A percentile compares a stretch with the other conserved stretches of the same genome.
phyloP scores from a whole-genome alignment of 164 flowering plant species.

The Platanus orientalis region DNA sequence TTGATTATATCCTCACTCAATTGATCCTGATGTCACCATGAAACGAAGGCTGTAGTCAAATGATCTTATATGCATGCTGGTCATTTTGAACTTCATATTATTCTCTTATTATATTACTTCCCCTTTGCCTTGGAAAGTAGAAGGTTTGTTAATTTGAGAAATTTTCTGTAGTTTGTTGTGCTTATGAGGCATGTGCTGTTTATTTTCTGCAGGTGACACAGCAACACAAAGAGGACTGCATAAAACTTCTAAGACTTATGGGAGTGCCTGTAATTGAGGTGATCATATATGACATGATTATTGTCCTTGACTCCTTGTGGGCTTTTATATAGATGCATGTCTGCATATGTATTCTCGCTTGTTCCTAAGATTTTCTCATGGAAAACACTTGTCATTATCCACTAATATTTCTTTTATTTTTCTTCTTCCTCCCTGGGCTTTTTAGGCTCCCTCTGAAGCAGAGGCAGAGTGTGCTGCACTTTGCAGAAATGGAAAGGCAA shows the following conservation, averaged over 20 bases:
- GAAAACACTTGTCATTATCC: not conserved
- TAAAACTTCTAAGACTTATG: conserved; percentile 82
- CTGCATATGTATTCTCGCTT: not conserved
- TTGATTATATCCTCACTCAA: too few species aligned
- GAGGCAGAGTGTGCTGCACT: conserved; percentile 98
- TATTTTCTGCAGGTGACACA: conserved; percentile 67
- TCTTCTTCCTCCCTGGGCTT: conserved; percentile 8
- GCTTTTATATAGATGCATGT: not conserved
- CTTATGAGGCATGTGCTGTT: not conserved
- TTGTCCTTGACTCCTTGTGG: conserved; percentile 1
- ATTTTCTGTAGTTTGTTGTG: not conserved
- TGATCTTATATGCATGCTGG: too few species aligned
- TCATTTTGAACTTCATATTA: too few species aligned
- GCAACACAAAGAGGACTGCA: conserved; percentile 98
- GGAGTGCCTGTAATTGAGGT: conserved; percentile 98
- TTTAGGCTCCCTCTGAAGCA: conserved; percentile 97
- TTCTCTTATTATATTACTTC: too few species aligned
- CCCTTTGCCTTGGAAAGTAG: too few species aligned
- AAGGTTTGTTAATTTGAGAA: not conserved
- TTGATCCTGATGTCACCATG: too few species aligned
- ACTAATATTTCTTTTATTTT: too few species aligned
- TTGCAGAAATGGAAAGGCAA: conserved; percentile 79
- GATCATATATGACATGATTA: conserved; percentile 3
- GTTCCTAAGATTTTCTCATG: not conserved
- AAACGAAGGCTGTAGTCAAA: too few species aligned